These are phyloP conservation scores for Ogataea neopini DNA, from an alignment of 805 yeast genomes.

Conservation along the genomic window DNA sequence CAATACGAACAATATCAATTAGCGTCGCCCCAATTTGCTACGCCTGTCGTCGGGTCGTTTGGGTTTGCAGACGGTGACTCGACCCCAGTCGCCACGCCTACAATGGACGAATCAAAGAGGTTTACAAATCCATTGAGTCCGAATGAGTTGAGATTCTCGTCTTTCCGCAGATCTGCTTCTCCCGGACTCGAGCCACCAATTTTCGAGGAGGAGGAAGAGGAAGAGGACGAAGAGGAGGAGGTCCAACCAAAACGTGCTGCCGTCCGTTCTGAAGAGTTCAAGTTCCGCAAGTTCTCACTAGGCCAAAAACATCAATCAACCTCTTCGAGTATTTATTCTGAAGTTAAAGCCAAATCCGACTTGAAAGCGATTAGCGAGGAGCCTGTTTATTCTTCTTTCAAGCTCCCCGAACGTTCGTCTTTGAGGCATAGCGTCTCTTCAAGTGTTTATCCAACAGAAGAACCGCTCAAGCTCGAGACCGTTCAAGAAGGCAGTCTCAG, in stretches of 20 bases:
- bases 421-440: conserved; percentile 23
- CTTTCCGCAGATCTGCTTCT: conserved; percentile 20
- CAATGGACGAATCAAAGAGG: conserved; percentile 15
- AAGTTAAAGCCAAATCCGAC: conserved; percentile 6
- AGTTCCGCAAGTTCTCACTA: conserved; percentile 1
- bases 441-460: conserved; percentile 17
- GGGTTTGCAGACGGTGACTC: conserved; percentile 21
- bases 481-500: neutral
- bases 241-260: neutral
- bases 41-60: conserved; percentile 13
- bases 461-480: neutral
- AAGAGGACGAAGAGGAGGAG: conserved; percentile 4
- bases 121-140: conserved; percentile 26
- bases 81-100: conserved; percentile 18
- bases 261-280: conserved; percentile 2
- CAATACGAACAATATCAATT: conserved; percentile 11
- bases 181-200: conserved; percentile 22
- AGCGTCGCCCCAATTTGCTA: conserved; percentile 9
- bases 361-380: conserved; percentile 19
- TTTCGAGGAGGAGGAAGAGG: conserved; percentile 26
- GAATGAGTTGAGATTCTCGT: conserved; percentile 14
- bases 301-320: conserved; percentile 20
- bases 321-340: conserved; percentile 27
- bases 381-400: neutral
- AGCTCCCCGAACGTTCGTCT: neutral